These are phyloP conservation scores for Paramecium bursaria DNA, from an alignment of 73 alveolate species.

Conservation along the genomic window DNA sequence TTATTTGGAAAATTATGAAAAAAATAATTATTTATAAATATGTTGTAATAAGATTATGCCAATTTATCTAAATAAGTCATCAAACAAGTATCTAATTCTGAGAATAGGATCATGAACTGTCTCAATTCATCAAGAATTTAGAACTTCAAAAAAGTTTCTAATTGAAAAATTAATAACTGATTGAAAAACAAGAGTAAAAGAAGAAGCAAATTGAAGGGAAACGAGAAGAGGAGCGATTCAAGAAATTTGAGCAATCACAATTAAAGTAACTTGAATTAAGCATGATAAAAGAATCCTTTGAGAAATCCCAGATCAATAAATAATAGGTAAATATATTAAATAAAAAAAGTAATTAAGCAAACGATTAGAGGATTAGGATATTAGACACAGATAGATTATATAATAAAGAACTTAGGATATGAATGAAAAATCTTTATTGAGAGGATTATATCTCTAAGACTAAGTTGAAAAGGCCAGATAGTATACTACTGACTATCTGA, in stretches of 20 bases:
- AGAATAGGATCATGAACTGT: slow-evolving; percentile 32
- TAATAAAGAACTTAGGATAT: not conserved
- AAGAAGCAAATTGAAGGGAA: not conserved
- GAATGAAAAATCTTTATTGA: slow-evolving; percentile 5
- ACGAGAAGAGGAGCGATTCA: not conserved
- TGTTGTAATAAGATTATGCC: slow-evolving; percentile 27
- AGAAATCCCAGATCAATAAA: not conserved
- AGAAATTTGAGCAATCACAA: not conserved
- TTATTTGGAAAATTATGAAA: slow-evolving; percentile 65
- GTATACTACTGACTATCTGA: not conserved
- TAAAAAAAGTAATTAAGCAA: slow-evolving; percentile 13
- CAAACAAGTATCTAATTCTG: not conserved
- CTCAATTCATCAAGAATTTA: slow-evolving; percentile 25
- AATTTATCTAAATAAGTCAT: slow-evolving; percentile 35
- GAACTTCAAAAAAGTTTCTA: not conserved
- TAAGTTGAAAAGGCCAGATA: not conserved
- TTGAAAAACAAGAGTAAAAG: not conserved
- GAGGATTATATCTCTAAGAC: not conserved
- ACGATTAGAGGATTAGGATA: slow-evolving; percentile 15
- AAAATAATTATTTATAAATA: not conserved
- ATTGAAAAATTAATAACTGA: slow-evolving; percentile 5
- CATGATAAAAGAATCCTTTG: slow-evolving; percentile 2
- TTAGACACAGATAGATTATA: not conserved
- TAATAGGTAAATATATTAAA: not conserved
- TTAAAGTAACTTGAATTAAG: slow-evolving; percentile 40